Base-by-base conservation (phyloP, 139 green algal species). In the Bryopsis sp. region DNA sequence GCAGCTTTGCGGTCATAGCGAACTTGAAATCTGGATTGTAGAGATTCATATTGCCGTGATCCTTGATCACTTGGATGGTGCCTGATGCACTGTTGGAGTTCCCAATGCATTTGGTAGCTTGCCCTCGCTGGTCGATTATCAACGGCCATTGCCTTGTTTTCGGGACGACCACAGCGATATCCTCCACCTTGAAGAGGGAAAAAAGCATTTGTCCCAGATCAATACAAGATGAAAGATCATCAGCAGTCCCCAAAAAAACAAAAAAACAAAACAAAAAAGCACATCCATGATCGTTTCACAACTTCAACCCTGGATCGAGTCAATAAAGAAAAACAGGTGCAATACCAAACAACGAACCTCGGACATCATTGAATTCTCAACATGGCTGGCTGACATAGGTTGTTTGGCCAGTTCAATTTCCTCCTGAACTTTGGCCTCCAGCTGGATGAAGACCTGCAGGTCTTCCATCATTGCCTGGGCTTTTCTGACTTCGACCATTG, bases 1-100 rank as follows among this genome's bases (percentile, higher is more conserved):
- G 79, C 39, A 88, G 72, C 67, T 89, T 89, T 50, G 84, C 89
- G 48, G 85, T 92, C 74, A 92, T 88, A 75, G 86, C 89, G 71
- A 92, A 90, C 15, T 71, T 74, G 84, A 93, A 93, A 75, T 93
- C 85, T 5, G 84, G 74, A 72, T 90, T 82, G 77, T 93, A 93
- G 7, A 85, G 86, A 57, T 91, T 88, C 75, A 91, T 82, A 71
- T 86, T 87, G 71, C 91, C 86, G 37, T 85, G 85, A 47, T 91
- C 85, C 78, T 90, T 90, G 78, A 93, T 89, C 38, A 89, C 81
- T 58, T 90, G 70, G 43, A 92, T 85, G 37, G 92, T 75, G 4
- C 85, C 85, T 19, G 32, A 72, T 24, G 86, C 85, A 24, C 74
- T 73, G 70, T 90, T 78, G 82, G 91, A 88, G 79, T 87, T 87